Percentiles rank a stretch among this genome's conserved stretches.
These are phyloP conservation scores for Chaetomiaceae sp. DNA, from an alignment of 2,329 filamentous ascomycete genomes.

Conservation along the genomic window DNA sequence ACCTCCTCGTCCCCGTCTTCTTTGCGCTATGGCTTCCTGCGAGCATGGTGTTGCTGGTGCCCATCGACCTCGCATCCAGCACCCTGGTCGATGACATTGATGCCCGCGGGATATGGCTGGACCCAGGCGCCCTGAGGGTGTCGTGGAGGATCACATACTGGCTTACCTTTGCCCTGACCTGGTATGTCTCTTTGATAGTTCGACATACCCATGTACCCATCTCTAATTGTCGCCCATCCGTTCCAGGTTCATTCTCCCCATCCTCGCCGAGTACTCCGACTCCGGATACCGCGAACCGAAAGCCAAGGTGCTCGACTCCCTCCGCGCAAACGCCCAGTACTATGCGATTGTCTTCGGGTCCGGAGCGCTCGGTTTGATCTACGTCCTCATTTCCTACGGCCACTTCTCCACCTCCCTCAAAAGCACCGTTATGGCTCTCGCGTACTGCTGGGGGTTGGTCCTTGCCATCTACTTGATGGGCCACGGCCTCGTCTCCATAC, in stretches of 20 bases:
- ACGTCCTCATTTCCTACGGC: conserved; percentile 75
- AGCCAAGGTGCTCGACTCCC: conserved; percentile 74
- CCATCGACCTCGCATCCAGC: conserved; percentile 89
- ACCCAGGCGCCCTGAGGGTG: conserved; percentile 70
- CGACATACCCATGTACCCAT: background rate
- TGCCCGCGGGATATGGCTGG: conserved; percentile 81
- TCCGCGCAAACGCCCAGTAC: conserved; percentile 83
- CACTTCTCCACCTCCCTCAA: conserved; percentile 71
- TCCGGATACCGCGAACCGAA: conserved; percentile 86
- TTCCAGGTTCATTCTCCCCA: conserved; percentile 76
- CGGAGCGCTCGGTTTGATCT: conserved; percentile 68
- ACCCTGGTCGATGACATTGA: conserved; percentile 66
- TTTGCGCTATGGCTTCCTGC: conserved; percentile 91
- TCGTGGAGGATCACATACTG: conserved; percentile 96
- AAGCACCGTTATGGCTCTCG: conserved; percentile 82
- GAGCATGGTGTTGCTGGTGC: conserved; percentile 85
- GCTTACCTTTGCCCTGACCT: conserved; percentile 92
- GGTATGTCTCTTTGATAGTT: conserved; percentile 49
- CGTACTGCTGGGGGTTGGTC: conserved; percentile 88
- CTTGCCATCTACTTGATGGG: conserved; percentile 97
- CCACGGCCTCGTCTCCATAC: conserved; percentile 89
- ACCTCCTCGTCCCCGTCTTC: conserved; percentile 88
- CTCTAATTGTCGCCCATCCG: conserved; percentile 15
- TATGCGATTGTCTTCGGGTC: conserved; percentile 73
- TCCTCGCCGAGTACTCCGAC: conserved; percentile 92